Conservation (phyloP, 2,329 filamentous ascomycete species). For the Pseudopithomyces chartarum region DNA sequence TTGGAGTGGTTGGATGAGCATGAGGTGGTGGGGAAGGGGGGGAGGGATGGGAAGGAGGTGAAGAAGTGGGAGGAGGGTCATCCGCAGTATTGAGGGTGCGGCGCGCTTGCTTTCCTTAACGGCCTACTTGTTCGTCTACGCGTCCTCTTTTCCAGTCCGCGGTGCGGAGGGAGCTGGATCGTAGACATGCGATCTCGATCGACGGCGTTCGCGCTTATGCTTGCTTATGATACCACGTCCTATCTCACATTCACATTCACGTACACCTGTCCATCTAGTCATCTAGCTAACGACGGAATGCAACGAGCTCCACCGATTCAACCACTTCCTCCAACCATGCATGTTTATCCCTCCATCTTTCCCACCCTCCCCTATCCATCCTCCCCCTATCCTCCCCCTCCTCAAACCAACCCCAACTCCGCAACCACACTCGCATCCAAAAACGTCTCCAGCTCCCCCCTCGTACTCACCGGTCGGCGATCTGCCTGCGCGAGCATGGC, state of each 20-base stretch:
- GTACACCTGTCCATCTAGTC: slow-evolving; percentile 1
- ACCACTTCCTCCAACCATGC: too few relatives aligned
- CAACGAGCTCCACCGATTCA: too few relatives aligned
- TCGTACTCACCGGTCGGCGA: slow-evolving; percentile 15
- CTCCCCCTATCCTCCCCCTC: too few relatives aligned
- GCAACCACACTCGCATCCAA: slow-evolving; percentile 25
- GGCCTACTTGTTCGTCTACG: too few relatives aligned
- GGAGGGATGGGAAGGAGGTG: slow-evolving; percentile 37
- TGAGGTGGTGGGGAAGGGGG: neutral
- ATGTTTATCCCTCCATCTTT: too few relatives aligned
- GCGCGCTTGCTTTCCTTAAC: neutral
- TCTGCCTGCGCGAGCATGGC: slow-evolving; percentile 25
- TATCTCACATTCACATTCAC: neutral
- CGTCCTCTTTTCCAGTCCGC: too few relatives aligned
- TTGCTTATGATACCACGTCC: too few relatives aligned
- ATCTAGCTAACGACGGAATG: too few relatives aligned
- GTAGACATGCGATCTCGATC: too few relatives aligned
- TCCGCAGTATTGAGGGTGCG: slow-evolving; percentile 49
- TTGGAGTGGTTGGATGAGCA: slow-evolving; percentile 22
- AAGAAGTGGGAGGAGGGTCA: slow-evolving; percentile 54
- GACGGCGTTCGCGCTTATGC: too few relatives aligned
- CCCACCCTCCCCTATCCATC: too few relatives aligned
- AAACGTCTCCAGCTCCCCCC: slow-evolving; percentile 24
- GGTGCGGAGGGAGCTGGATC: too few relatives aligned
- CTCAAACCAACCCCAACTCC: slow-evolving; percentile 14